Percentiles rank a stretch among this genome's conserved stretches.
Conservation (phyloP, 2,329 filamentous ascomycete species). For the Pseudogymnoascus sp. region DNA sequence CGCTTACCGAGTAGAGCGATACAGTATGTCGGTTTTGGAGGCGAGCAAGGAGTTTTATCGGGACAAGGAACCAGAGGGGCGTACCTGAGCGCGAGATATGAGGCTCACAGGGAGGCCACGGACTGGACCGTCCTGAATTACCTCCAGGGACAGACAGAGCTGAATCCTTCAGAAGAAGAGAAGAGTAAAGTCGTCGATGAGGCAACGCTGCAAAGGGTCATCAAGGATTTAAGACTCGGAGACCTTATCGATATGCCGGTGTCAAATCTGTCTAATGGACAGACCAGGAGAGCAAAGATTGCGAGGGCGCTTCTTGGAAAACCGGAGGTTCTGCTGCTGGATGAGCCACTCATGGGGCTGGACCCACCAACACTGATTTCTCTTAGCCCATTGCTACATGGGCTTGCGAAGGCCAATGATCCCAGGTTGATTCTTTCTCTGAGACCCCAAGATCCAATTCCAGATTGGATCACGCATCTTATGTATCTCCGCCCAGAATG, state of each 20-base stretch:
- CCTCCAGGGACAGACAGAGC: constrained; percentile 68
- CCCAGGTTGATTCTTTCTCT: constrained; percentile 71
- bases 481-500: constrained; percentile 62
- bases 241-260: constrained; percentile 72
- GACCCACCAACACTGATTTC: constrained; percentile 72
- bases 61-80: constrained; percentile 57
- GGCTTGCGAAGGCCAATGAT: constrained; percentile 54
- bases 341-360: constrained; percentile 94
- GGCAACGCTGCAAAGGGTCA: constrained; percentile 50
- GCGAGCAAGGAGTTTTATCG: constrained; percentile 51
- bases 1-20: constrained; percentile 60
- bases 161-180: constrained; percentile 61
- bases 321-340: constrained; percentile 75
- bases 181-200: constrained; percentile 42
- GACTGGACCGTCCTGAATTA: constrained; percentile 82
- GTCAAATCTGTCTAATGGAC: constrained; percentile 85
- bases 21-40: constrained; percentile 84
- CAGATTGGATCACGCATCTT: constrained; percentile 84
- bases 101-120: constrained; percentile 75
- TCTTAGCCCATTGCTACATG: constrained; percentile 62
- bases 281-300: constrained; percentile 78
- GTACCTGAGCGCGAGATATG: constrained; percentile 84
- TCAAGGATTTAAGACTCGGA: constrained; percentile 59
- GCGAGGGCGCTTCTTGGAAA: constrained; percentile 71
- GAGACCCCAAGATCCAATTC: constrained; percentile 77